Evolutionary conservation across 1,284 basidiomycete genomes (phyloP).

Genomic region (Leccinum griseonigrum): DNA sequence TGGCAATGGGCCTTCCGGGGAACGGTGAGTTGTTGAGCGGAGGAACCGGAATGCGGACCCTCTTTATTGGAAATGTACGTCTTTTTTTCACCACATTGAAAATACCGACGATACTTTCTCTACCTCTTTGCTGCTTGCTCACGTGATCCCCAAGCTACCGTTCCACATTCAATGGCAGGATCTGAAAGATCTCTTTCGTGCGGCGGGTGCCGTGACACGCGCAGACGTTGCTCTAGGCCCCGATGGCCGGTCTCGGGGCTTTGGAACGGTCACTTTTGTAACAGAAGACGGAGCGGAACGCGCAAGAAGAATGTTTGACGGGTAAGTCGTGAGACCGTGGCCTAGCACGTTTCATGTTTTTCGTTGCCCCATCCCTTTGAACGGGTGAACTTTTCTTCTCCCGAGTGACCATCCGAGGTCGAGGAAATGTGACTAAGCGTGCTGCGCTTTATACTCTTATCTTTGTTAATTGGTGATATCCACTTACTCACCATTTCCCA

Average conservation of each 20-base stretch:
- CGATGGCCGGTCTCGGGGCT: constrained; percentile 94
- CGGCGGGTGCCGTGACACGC: constrained; percentile 89
- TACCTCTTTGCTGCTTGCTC: constrained; percentile 16
- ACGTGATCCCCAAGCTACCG: constrained; percentile 65
- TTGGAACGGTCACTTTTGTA: constrained; percentile 93
- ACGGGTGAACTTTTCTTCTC: background rate
- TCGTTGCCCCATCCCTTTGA: background rate
- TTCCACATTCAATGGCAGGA: constrained; percentile 99
- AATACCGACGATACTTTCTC: background rate
- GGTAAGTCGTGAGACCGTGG: constrained; percentile 47
- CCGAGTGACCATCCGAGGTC: background rate
- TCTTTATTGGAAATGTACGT: constrained; percentile 72
- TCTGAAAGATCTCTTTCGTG: constrained; percentile 93
- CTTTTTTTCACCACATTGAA: constrained; percentile 13
- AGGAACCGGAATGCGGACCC: constrained; percentile 47
- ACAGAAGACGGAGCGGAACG: constrained; percentile 85
- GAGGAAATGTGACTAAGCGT: background rate
- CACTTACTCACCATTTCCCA: constrained; percentile 11
- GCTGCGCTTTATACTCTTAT: background rate
- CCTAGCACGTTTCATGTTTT: background rate
- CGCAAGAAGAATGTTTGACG: constrained; percentile 85
- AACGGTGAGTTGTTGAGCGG: constrained; percentile 29
- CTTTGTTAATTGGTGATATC: background rate
- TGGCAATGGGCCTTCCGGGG: constrained; percentile 10
- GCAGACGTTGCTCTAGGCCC: constrained; percentile 91